Base-by-base conservation (phyloP, 768 basidiomycete genomes). In the Lentinula lateritia region DNA sequence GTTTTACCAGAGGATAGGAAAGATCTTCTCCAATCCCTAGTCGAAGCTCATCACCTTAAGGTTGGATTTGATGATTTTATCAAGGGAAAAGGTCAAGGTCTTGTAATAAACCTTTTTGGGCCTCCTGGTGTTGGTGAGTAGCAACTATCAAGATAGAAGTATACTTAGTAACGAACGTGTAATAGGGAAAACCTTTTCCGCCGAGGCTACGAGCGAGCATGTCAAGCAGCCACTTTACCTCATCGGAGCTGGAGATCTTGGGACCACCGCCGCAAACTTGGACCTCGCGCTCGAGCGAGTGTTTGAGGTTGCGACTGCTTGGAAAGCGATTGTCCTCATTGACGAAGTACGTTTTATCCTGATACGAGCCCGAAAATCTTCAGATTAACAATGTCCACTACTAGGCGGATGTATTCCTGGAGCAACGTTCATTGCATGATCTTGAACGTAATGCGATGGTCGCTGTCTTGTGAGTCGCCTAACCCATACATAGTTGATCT, bases 381-480 rank as follows among this genome's bases (percentile, higher is more conserved):
- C 4, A 18, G 18, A 45, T 45, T 15, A 20, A 60, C 6, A 7
- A 20, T 28, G 28, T 42, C 12, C 35, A 45, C 18, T n/a, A 5
- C 3, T 28, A 78, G 73, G 85, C 86, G 5, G 87, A 90, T 70
- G 86, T 90, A 4, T 90, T 88, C 80, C 77, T 90, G 35, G 87
- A 89, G 66, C 82, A 84, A 68, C 82, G 87, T 6, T 84, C 84
- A 3, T 73, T 87, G 42, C 83, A 86, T 60, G 83, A 88, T 66
- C 68, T 88, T 12, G 78, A 85, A 66, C 78, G 87, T 10, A 90
- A 89, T 65, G 87, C 87, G 0, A 86, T 89, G 81, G 86, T 90
- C 6, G 86, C 86, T 3, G 86, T 88, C 12, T 88, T 86, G 80
- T 81, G 67, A 64, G 76, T 68, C 20, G 57, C 50, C 18, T 43